Base-by-base conservation (phyloP, 2,329 filamentous ascomycete species). In the Exophiala phaeomuriformis region DNA sequence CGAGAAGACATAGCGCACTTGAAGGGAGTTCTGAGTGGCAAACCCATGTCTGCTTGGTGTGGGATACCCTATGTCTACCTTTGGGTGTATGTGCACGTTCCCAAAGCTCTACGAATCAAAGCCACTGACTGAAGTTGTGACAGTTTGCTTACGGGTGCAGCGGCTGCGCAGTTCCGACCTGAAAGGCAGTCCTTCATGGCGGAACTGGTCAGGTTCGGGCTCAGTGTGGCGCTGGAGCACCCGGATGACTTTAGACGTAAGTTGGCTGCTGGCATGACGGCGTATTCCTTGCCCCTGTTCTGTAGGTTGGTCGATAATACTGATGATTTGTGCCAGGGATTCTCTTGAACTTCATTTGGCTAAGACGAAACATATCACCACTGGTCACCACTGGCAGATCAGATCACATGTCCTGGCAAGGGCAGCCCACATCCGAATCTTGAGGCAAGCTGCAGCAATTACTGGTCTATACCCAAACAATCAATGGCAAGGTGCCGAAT, bases 51-150 rank as follows among this genome's bases (percentile, higher is more conserved):
- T 19, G 47, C n/a, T 31, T 54, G 47, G 47, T n/a, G 40, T 28
- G 47, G 52, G 9, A 50, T 54, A 10, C 52, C 47, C 9, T 50
- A 54, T 32, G 39, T 54, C 36, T 54, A 50, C 42, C 52, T 54
- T 10, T 54, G 52, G 47, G 46, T 54, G 52, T 50, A 42, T 44
- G 51, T 44, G 10, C 19, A 27, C 28, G 10, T 28, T 10, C 33
- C 7, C 19, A 1, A n/a, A 4, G 10, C 12, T 33, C 33, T 28
- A 4, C 28, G 2, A 6, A 28, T 19, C 32, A 10, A 32, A 45
- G 4, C 12, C 9, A 47, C 31, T 29, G 36, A 28, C 30, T 48
- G 12, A 36, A 12, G n/a, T 8, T 19, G 19, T 3, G 27, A 40
- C 30, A 55, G 48, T 30, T 41, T 55, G 9, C 39, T 55, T 31